phyloP scores from a whole-genome alignment of 1,284 basidiomycete species.

The Singerocomus inundabilis region DNA sequence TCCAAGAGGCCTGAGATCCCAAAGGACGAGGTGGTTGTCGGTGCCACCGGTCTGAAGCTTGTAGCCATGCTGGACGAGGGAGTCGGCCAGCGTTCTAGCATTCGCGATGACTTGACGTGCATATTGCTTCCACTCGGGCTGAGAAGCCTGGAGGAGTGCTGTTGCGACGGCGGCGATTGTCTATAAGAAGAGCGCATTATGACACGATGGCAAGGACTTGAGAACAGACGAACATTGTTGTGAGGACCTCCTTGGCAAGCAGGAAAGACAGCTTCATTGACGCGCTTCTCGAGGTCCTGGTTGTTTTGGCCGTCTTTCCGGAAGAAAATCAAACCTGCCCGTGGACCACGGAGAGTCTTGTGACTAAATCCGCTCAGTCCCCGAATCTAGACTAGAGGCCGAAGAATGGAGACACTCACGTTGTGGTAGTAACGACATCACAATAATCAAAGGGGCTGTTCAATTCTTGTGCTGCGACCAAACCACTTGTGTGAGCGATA shows the following conservation, averaged over 20 bases:
- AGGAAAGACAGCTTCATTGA: slow-evolving; percentile 99
- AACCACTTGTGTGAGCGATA: slow-evolving; percentile 97
- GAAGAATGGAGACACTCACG: slow-evolving; percentile 47
- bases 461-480: slow-evolving; percentile 92
- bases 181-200: slow-evolving; percentile 36
- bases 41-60: slow-evolving; percentile 96
- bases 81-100: slow-evolving; percentile 71
- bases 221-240: slow-evolving; percentile 79
- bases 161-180: slow-evolving; percentile 97
- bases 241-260: slow-evolving; percentile 99
- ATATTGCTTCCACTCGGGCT: slow-evolving; percentile 91
- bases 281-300: slow-evolving; percentile 88
- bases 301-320: slow-evolving; percentile 84
- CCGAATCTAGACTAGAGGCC: not conserved
- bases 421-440: slow-evolving; percentile 96
- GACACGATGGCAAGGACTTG: not conserved
- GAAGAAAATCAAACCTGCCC: slow-evolving; percentile 99
- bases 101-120: slow-evolving; percentile 95
- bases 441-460: slow-evolving; percentile 95
- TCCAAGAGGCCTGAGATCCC: slow-evolving; percentile 95
- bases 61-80: slow-evolving; percentile 80
- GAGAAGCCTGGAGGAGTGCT: slow-evolving; percentile 89
- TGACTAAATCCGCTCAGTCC: slow-evolving; percentile 52
- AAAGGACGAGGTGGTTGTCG: slow-evolving; percentile 97
- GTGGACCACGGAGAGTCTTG: slow-evolving; percentile 98